A percentile compares a stretch with the other conserved stretches of the same genome.
These are phyloP conservation scores for Aureobasidium sp. DNA, from an alignment of 2,329 filamentous ascomycete genomes.

Conservation along the genomic window DNA sequence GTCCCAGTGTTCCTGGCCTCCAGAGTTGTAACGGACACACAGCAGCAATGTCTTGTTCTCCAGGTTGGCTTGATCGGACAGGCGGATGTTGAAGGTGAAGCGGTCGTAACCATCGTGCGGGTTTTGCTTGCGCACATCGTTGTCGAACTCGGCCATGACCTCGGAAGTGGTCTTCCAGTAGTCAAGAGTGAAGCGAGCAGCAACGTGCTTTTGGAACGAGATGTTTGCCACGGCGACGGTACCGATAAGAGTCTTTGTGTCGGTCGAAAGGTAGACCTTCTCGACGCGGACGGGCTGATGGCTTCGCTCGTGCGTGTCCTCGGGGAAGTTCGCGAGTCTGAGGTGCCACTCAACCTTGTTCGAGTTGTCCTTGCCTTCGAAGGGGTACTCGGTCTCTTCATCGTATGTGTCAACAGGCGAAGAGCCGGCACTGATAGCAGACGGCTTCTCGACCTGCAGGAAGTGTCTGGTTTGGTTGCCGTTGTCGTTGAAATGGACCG, in stretches of 20 bases:
- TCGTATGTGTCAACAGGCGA: constrained; percentile 87
- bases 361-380: constrained; percentile 48
- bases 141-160: constrained; percentile 78
- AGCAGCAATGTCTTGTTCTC: constrained; percentile 90
- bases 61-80: constrained; percentile 84
- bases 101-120: constrained; percentile 64
- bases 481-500: constrained; percentile 96
- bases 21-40: constrained; percentile 81
- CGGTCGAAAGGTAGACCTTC: constrained; percentile 75
- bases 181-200: constrained; percentile 92
- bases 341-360: constrained; percentile 77
- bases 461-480: constrained; percentile 96
- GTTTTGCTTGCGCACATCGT: constrained; percentile 65
- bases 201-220: constrained; percentile 79
- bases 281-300: constrained; percentile 70
- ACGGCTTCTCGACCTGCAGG: constrained; percentile 82
- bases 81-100: constrained; percentile 90
- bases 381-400: constrained; percentile 84
- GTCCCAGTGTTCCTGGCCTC: constrained; percentile 87
- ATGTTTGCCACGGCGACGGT: constrained; percentile 80
- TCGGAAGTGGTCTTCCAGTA: constrained; percentile 99
- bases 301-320: constrained; percentile 56
- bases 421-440: constrained; percentile 91
- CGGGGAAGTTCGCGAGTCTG: constrained; percentile 73
- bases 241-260: constrained; percentile 81